These are phyloP conservation scores for Pseudogymnoascus sp. DNA, from an alignment of 2,329 filamentous ascomycete species.

Conservation along the genomic window DNA sequence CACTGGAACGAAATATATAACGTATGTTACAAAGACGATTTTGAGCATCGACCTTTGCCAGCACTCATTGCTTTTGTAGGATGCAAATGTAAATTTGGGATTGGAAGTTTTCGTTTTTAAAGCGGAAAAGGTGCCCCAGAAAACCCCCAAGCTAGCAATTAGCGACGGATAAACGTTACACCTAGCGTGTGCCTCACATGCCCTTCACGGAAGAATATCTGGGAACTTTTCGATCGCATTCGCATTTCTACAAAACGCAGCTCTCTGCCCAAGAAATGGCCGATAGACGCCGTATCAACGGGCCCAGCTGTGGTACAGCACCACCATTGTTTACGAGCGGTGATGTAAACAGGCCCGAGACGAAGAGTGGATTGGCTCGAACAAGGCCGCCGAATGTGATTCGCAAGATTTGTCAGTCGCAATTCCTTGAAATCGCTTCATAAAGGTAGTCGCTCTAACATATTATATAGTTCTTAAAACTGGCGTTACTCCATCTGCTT, in stretches of 20 bases:
- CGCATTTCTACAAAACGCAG: neutral
- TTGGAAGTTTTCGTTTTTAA: constrained; percentile 9
- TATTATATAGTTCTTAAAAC: constrained; percentile 70
- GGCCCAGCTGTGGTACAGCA: constrained; percentile 67
- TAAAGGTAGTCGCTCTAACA: constrained; percentile 14
- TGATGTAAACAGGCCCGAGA: constrained; percentile 35
- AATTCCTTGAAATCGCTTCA: neutral
- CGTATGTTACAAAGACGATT: neutral
- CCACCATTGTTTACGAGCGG: constrained; percentile 61
- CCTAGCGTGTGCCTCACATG: neutral
- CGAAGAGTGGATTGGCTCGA: constrained; percentile 43
- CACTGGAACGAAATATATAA: neutral
- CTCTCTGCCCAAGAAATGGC: constrained; percentile 44
- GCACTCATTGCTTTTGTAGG: neutral
- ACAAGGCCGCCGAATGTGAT: constrained; percentile 61
- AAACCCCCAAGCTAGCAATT: constrained; percentile 9
- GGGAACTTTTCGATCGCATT: constrained; percentile 2
- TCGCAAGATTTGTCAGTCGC: constrained; percentile 73
- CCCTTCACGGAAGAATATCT: neutral
- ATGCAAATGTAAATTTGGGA: neutral
- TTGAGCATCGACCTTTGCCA: neutral
- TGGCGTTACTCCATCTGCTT: constrained; percentile 84
- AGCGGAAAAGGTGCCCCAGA: neutral
- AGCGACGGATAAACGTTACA: constrained; percentile 3
- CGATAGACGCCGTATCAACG: constrained; percentile 85